Evolutionary conservation across 2,329 filamentous ascomycete genomes (phyloP).

Genomic region (Aspergillus glaucus): DNA sequence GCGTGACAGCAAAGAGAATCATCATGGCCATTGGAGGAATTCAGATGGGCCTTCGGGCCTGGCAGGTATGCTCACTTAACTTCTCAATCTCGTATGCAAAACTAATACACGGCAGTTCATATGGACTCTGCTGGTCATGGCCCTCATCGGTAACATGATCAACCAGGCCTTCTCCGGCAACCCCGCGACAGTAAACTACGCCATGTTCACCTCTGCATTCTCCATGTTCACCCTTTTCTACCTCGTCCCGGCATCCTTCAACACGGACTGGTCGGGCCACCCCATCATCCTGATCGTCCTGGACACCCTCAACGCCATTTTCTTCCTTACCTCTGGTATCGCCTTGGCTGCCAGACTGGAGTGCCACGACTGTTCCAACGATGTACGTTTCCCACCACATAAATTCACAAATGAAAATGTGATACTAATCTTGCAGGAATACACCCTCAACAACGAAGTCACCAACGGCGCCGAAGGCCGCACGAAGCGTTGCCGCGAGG

Average conservation of each 20-base stretch:
- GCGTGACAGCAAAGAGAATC: constrained; percentile 3
- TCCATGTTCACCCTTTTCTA: constrained; percentile 45
- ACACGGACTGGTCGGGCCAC: constrained; percentile 34
- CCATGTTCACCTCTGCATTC: constrained; percentile 45
- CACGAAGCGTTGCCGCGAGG: constrained; percentile 44
- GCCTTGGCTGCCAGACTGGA: constrained; percentile 43
- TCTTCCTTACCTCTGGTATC: constrained; percentile 44
- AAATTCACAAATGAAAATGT: no score
- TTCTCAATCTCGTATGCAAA: neutral
- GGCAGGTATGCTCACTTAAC: constrained; percentile 21
- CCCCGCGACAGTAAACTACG: constrained; percentile 52
- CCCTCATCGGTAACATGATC: constrained; percentile 59
- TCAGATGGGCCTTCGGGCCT: constrained; percentile 26
- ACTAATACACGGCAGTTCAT: constrained; percentile 44
- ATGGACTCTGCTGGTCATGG: constrained; percentile 55
- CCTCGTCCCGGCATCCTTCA: constrained; percentile 39
- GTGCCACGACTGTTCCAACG: constrained; percentile 41
- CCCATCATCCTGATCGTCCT: constrained; percentile 39
- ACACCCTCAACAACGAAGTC: constrained; percentile 39
- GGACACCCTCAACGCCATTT: constrained; percentile 43
- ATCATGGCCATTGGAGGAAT: constrained; percentile 22
- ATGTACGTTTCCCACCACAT: constrained; percentile 27
- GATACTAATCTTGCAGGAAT: constrained; percentile 24
- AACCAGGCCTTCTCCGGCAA: constrained; percentile 46
- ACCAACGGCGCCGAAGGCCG: constrained; percentile 36